Evolutionary conservation across 2,329 filamentous ascomycete species (phyloP).

Genomic region (Xylaria polymorpha): DNA sequence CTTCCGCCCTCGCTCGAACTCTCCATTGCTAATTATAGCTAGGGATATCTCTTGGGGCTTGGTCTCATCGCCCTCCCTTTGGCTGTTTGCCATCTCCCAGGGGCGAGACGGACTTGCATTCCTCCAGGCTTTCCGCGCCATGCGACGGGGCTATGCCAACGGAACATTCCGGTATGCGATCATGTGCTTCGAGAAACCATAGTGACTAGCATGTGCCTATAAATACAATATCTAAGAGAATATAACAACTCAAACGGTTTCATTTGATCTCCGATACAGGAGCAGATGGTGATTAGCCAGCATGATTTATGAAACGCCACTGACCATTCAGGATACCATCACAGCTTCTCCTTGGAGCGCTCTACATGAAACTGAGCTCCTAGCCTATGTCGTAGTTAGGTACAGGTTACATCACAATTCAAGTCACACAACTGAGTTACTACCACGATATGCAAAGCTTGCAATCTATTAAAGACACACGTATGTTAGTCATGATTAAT

Average conservation of each 20-base stretch:
- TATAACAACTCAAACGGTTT: background rate
- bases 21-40: constrained; percentile 11
- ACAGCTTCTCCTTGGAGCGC: background rate
- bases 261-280: background rate
- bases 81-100: constrained; percentile 70
- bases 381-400: background rate
- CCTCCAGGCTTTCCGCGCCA: constrained; percentile 69
- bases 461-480: background rate
- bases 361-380: background rate
- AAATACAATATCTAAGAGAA: background rate
- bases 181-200: constrained; percentile 65
- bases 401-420: no score
- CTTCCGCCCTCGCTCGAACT: background rate
- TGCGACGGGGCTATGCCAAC: constrained; percentile 69
- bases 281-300: background rate
- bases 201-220: background rate
- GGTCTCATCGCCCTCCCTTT: constrained; percentile 68
- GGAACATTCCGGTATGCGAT: constrained; percentile 69
- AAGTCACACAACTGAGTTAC: no score
- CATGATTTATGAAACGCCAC: background rate
- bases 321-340: background rate
- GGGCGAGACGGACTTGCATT: constrained; percentile 70
- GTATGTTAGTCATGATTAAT: background rate
- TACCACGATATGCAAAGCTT: background rate
- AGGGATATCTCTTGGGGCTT: constrained; percentile 73